These are phyloP conservation scores for Raddia distichophylla DNA, from an alignment of 176 grass and related monocot genomes.

Conservation along the genomic window DNA sequence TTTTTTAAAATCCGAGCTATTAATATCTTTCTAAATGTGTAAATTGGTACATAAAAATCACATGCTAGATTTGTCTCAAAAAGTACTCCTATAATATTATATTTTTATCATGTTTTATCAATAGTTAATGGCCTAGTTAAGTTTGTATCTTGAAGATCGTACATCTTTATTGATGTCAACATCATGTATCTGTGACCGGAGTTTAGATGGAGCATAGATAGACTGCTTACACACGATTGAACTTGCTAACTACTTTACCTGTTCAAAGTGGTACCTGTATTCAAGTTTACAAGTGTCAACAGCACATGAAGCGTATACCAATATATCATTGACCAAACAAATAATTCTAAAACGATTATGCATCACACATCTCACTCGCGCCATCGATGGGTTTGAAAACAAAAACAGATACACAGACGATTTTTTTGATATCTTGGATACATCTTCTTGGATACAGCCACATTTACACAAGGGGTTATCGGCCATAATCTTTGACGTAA, in stretches of 20 bases:
- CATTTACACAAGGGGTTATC: background rate
- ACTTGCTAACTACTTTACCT: background rate
- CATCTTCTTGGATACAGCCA: slow-evolving; percentile 4
- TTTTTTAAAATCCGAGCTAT: no score
- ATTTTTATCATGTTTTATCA: no score
- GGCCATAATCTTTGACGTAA: background rate
- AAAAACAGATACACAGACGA: background rate
- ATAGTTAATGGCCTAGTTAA: no score
- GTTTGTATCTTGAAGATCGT: no score
- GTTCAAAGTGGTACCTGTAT: background rate
- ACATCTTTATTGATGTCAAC: no score
- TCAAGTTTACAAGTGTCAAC: background rate
- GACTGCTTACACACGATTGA: slow-evolving; percentile 1
- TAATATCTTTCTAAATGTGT: no score
- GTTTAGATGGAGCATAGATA: background rate
- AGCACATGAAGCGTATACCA: background rate
- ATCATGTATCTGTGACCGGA: no score
- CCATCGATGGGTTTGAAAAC: background rate
- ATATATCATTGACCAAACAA: background rate
- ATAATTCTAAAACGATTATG: background rate
- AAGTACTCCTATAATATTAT: no score
- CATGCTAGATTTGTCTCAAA: no score
- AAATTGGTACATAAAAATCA: no score
- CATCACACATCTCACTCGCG: background rate
- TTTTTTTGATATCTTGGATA: background rate